Evolutionary conservation across 805 yeast species (phyloP).

Genomic region (Schwanniomyces occidentalis): DNA sequence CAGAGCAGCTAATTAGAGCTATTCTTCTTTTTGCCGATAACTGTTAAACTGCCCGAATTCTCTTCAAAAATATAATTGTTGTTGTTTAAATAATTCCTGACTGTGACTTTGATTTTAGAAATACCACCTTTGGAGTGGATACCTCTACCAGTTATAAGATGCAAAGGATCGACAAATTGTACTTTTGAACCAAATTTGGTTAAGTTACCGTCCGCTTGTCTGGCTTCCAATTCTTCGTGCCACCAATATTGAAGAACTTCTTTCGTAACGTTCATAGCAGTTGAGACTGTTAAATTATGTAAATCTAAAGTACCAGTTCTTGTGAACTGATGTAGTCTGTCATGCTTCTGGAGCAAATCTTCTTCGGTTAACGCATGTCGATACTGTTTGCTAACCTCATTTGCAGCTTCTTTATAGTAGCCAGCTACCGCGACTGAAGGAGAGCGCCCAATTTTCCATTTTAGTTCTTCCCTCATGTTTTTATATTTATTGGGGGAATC

Average conservation of each 20-base stretch:
- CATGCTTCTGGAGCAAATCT: no score
- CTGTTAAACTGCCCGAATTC: constrained; percentile 24
- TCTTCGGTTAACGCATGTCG: no score
- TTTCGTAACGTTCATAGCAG: constrained; percentile 43
- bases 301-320: constrained; percentile 45
- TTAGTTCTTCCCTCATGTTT: no score
- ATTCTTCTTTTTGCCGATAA: constrained; percentile 17
- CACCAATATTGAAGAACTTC: constrained; percentile 58
- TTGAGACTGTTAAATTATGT: constrained; percentile 51
- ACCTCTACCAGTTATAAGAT: constrained; percentile 68
- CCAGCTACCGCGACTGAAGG: no score
- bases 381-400: no score
- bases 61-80: constrained; percentile 49
- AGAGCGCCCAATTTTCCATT: no score
- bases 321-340: constrained; percentile 5
- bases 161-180: constrained; percentile 42
- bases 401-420: no score
- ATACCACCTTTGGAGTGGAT: constrained; percentile 62
- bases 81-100: constrained; percentile 38
- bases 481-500: no score
- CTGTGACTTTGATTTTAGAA: constrained; percentile 46
- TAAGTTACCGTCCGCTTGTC: constrained; percentile 43
- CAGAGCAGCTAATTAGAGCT: no score
- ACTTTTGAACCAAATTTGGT: constrained; percentile 35
- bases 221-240: constrained; percentile 48